These are phyloP conservation scores for Helicostylum pulchrum DNA, from an alignment of 192 early-diverging fungal species.

Conservation along the genomic window DNA sequence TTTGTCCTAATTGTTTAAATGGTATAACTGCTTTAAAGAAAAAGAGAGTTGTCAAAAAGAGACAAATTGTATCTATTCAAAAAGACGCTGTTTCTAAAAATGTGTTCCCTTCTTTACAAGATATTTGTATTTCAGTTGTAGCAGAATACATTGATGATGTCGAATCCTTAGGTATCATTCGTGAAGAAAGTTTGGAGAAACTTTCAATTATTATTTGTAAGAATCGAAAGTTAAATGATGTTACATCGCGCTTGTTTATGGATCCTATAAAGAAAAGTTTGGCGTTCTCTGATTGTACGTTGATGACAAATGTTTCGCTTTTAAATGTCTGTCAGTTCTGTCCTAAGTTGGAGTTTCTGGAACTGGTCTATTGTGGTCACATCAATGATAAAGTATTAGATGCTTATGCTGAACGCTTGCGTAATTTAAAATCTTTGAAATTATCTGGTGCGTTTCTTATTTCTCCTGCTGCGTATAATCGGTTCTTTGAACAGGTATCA, in stretches of 20 bases:
- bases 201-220: constrained; percentile 77
- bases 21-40: background rate
- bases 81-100: constrained; percentile 27
- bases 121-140: constrained; percentile 66
- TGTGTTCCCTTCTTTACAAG: constrained; percentile 55
- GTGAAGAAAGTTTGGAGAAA: constrained; percentile 60
- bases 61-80: background rate
- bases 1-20: constrained; percentile 32
- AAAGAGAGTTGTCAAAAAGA: constrained; percentile 7
- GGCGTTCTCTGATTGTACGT: constrained; percentile 77
- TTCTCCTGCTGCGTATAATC: constrained; percentile 51
- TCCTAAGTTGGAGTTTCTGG: constrained; percentile 55
- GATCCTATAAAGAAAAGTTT: constrained; percentile 54
- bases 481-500: constrained; percentile 56
- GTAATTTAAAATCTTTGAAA: constrained; percentile 49
- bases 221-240: constrained; percentile 62
- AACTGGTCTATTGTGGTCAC: constrained; percentile 73
- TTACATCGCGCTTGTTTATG: constrained; percentile 70
- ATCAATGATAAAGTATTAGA: constrained; percentile 51
- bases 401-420: constrained; percentile 38
- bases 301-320: constrained; percentile 53
- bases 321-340: constrained; percentile 61
- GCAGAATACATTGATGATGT: constrained; percentile 77
- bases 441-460: constrained; percentile 74
- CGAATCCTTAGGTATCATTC: constrained; percentile 82